Evolutionary conservation across 495 filamentous ascomycete species (phyloP).

Genomic region (Cladorrhinum samala): DNA sequence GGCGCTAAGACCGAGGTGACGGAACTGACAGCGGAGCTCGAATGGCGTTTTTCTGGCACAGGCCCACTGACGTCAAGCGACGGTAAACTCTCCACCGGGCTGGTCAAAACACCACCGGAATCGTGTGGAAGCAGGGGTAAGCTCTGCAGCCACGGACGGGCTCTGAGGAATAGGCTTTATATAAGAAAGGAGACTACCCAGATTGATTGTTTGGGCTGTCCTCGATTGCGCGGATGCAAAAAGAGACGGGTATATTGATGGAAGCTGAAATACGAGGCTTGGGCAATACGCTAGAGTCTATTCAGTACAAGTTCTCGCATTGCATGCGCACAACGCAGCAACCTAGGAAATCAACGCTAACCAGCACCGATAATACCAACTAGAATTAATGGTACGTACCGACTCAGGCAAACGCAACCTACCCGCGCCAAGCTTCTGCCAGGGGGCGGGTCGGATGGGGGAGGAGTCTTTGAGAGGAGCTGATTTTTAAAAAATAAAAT

Average conservation of each 20-base stretch:
- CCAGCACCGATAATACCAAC: background rate
- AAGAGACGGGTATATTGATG: conserved; percentile 1
- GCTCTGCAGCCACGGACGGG: background rate
- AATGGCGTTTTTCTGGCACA: background rate
- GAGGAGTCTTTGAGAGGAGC: background rate
- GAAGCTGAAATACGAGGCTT: background rate
- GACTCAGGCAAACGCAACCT: background rate
- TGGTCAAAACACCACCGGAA: background rate
- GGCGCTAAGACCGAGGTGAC: background rate
- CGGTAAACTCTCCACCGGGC: background rate
- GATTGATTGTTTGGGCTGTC: too few species aligned
- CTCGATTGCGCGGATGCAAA: too few species aligned
- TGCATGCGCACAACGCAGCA: background rate
- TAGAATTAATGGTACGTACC: background rate
- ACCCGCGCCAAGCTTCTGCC: background rate
- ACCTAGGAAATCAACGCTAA: background rate
- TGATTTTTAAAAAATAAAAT: background rate
- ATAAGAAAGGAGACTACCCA: background rate
- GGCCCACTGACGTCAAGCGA: background rate
- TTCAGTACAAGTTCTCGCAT: background rate
- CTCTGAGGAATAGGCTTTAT: too few species aligned
- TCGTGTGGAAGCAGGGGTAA: background rate
- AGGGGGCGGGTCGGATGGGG: background rate
- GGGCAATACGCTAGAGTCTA: background rate
- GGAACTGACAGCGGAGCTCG: background rate